Evolutionary conservation across 78 protist genomes (phyloP), one percentile per base, ranked within the genome.

Genomic region (Isochrysis galbana): DNA sequence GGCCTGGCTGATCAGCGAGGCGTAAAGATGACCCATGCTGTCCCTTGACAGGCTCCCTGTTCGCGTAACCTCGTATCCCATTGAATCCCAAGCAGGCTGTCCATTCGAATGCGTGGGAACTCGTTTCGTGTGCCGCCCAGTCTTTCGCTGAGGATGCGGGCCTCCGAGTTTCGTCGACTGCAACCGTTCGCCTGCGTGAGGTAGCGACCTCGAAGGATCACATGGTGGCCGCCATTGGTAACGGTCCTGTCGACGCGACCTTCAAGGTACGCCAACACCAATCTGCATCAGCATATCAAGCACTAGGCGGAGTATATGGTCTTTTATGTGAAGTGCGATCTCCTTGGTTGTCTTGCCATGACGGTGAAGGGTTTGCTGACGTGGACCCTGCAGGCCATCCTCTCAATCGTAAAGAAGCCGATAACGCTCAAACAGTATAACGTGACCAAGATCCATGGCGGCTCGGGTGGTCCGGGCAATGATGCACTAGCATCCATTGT

Each of bases 201-300:
- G 29, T 25, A 14, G 25, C 39, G 51, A 39, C 41, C 2, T 93
- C 90, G 21, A 19, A 0, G 38, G 44, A 26, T 42, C 0, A 2
- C n/a, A 19, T 47, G 42, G 87, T 34, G 10, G 92, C 93, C 19
- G 89, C 93, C 69, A 74, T 91, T n/a, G 95, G 95, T 26, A 26
- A 1, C 34, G 95, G 95, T 5, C 95, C 95, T 1, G 95, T 94
- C n/a, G 92, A 94, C 39, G 95, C 95, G 69, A 67, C 92, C 1
- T 91, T 55, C 89, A 46, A 46, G 82, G 93, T 91, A n/a, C n/a
- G 25, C 32, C n/a, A n/a, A n/a, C n/a, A n/a, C n/a, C n/a, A n/a
- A n/a, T n/a, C n/a, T n/a, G n/a, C n/a, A n/a, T n/a, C n/a, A n/a
- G n/a, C n/a, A n/a, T n/a, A n/a, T n/a, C n/a, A n/a, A n/a, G n/a